Evolutionary conservation across 192 early-diverging fungal genomes (phyloP).

Genomic region (Backusella circina): DNA sequence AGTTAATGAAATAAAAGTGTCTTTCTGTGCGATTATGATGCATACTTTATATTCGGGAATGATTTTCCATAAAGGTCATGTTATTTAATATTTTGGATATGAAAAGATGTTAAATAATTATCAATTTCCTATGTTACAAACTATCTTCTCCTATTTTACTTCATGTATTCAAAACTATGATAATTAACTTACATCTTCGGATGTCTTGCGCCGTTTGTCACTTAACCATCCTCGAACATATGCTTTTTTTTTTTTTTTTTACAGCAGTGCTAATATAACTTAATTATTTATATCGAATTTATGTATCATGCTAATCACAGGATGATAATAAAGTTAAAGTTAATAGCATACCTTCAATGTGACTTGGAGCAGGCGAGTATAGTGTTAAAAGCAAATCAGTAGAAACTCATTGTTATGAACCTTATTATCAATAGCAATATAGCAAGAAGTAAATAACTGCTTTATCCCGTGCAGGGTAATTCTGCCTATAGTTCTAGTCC

Average conservation of each 20-base stretch:
- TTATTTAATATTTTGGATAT: neutral
- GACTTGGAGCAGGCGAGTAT: too few species aligned
- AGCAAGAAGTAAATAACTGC: too few species aligned
- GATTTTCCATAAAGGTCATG: neutral
- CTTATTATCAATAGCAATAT: too few species aligned
- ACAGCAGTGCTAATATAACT: neutral
- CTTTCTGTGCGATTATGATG: neutral
- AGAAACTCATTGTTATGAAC: too few species aligned
- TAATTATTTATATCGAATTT: neutral
- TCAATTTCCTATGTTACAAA: neutral
- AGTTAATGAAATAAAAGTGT: neutral
- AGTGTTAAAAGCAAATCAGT: too few species aligned
- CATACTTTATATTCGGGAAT: neutral
- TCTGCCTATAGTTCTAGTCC: too few species aligned
- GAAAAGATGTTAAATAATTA: neutral
- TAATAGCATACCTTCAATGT: neutral
- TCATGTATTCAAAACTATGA: neutral
- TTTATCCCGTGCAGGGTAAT: too few species aligned
- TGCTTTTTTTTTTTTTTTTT: neutral
- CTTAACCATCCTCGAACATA: neutral
- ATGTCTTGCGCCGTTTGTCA: neutral
- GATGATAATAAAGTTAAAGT: neutral
- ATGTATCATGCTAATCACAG: neutral
- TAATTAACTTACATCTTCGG: neutral
- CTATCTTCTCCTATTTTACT: neutral